Evolutionary conservation across 495 filamentous ascomycete species (phyloP).

Genomic region (Venustampulla echinocandica): DNA sequence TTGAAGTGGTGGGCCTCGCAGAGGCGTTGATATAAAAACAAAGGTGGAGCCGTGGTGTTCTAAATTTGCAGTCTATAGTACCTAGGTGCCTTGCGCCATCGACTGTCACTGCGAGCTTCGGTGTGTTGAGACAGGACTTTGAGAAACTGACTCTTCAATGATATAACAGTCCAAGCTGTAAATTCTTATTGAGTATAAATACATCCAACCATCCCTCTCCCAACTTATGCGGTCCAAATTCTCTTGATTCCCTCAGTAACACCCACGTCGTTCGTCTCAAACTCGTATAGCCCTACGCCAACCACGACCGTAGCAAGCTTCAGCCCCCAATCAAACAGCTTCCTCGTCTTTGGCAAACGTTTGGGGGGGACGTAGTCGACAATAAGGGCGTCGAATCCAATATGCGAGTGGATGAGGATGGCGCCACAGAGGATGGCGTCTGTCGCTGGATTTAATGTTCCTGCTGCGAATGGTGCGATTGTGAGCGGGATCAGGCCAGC

Average conservation of each 20-base stretch:
- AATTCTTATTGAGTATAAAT: slow-evolving; percentile 10
- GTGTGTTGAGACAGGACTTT: too few relatives aligned
- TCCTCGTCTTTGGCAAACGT: slow-evolving; percentile 57
- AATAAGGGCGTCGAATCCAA: slow-evolving; percentile 84
- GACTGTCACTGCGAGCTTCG: too few relatives aligned
- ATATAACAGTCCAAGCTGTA: too few relatives aligned
- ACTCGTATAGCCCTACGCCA: slow-evolving; percentile 87
- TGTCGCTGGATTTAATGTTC: slow-evolving; percentile 78
- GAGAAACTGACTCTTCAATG: too few relatives aligned
- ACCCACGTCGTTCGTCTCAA: slow-evolving; percentile 98
- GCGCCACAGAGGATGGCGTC: slow-evolving; percentile 80
- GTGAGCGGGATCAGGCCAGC: slow-evolving; percentile 76
- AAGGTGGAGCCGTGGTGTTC: too few relatives aligned
- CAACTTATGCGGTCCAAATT: slow-evolving; percentile 63
- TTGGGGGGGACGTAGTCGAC: slow-evolving; percentile 81
- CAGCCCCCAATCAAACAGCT: slow-evolving; percentile 63
- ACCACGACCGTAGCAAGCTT: slow-evolving; percentile 71
- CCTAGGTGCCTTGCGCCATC: too few relatives aligned
- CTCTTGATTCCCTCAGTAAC: slow-evolving; percentile 80
- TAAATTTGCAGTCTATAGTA: too few relatives aligned
- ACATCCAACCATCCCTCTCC: slow-evolving; percentile 3
- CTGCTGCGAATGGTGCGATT: slow-evolving; percentile 83
- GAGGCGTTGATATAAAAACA: too few relatives aligned
- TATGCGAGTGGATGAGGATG: slow-evolving; percentile 84
- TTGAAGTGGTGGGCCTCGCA: too few relatives aligned